These are phyloP conservation scores for Limonium bicolor DNA, from an alignment of 148 eudicot genomes.

Conservation along the genomic window DNA sequence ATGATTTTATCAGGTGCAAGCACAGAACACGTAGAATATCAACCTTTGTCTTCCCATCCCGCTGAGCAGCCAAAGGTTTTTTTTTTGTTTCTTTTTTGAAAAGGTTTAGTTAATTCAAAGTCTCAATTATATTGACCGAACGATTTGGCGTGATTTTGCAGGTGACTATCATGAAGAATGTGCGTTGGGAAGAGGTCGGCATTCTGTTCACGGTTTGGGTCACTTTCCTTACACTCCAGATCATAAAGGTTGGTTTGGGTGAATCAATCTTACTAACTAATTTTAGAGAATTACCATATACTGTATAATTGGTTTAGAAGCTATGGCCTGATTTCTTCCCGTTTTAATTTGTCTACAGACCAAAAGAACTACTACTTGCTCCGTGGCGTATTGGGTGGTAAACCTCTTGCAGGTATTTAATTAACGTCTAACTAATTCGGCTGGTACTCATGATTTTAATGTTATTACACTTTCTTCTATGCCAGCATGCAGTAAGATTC, in stretches of 20 bases:
- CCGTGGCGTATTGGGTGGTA: conserved; percentile 29
- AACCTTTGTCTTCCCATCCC: too few species aligned
- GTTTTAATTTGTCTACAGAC: too few species aligned
- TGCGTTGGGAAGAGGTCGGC: conserved; percentile 55
- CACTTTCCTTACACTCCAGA: conserved; percentile 46
- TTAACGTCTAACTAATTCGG: too few species aligned
- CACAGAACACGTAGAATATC: too few species aligned
- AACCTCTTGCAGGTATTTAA: conserved; percentile 34
- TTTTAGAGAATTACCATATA: neutral
- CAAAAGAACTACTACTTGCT: conserved; percentile 32
- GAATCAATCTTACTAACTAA: neutral
- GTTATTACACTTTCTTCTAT: neutral
- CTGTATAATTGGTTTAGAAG: too few species aligned
- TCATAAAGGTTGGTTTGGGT: conserved; percentile 32
- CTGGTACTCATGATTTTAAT: neutral
- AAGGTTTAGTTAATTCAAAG: neutral
- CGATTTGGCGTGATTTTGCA: conserved; percentile 18
- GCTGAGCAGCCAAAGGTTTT: too few species aligned
- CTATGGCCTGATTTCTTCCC: too few species aligned
- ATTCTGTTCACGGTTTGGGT: conserved; percentile 56
- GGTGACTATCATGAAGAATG: conserved; percentile 36
- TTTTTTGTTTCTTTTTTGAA: neutral
- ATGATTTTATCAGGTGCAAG: too few species aligned
- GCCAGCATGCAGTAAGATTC: neutral
- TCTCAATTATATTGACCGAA: conserved; percentile 1